These are phyloP conservation scores for Epichloe elymi DNA, from an alignment of 2,329 filamentous ascomycete genomes.

Conservation along the genomic window DNA sequence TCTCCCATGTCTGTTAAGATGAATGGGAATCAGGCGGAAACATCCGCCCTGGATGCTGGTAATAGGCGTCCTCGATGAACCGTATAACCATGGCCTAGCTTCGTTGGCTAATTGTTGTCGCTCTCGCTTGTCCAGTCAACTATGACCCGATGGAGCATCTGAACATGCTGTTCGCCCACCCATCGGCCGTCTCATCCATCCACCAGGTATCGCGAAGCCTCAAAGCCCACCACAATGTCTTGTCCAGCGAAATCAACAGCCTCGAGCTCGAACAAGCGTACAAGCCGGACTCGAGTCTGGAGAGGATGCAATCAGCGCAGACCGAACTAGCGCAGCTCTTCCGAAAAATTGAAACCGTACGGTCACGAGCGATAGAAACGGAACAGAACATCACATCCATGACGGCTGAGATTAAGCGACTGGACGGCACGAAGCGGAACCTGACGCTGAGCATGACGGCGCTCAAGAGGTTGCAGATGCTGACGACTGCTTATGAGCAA, in stretches of 20 bases:
- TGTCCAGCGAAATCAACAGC: conserved; percentile 62
- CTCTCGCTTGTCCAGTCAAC: conserved; percentile 35
- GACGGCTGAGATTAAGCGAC: conserved; percentile 96
- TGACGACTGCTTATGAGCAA: conserved; percentile 98
- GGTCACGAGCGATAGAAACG: conserved; percentile 76
- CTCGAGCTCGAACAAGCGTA: conserved; percentile 70
- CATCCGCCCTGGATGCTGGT: conserved; percentile 33
- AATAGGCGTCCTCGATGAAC: conserved; percentile 16
- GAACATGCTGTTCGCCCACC: conserved; percentile 85
- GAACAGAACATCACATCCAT: conserved; percentile 95
- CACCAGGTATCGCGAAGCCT: conserved; percentile 61
- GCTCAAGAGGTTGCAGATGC: conserved; percentile 91
- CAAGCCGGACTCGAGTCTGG: conserved; percentile 74
- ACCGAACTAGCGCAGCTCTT: conserved; percentile 81
- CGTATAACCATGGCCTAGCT: not conserved
- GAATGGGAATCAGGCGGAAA: conserved; percentile 25
- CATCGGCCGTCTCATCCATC: conserved; percentile 70
- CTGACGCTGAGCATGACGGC: conserved; percentile 96
- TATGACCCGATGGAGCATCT: conserved; percentile 91
- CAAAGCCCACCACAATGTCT: conserved; percentile 62
- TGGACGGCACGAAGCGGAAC: conserved; percentile 94
- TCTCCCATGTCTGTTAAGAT: conserved; percentile 14
- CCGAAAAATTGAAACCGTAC: conserved; percentile 86
- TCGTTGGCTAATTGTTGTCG: not conserved
- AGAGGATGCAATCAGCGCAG: conserved; percentile 84